Conservation (phyloP, 495 filamentous ascomycete genomes). For the Xylaria grammica region DNA sequence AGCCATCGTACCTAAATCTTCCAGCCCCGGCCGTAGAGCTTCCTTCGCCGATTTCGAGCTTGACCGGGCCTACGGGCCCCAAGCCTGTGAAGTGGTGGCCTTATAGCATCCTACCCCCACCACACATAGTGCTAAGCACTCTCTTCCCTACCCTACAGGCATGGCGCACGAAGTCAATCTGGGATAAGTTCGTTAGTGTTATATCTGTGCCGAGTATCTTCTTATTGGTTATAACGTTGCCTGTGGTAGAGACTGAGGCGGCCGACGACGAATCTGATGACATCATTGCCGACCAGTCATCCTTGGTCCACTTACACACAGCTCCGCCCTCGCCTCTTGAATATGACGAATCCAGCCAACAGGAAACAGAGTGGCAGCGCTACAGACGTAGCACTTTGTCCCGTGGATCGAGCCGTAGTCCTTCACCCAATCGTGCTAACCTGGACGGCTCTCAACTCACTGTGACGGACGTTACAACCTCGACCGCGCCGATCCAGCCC, state of each 20-base stretch:
- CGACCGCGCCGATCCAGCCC: conserved; percentile 11
- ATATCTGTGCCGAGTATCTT: conserved; percentile 89
- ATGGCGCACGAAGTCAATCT: conserved; percentile 76
- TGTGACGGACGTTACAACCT: neutral
- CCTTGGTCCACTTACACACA: conserved; percentile 31
- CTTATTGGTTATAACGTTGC: conserved; percentile 87
- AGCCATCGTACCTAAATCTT: conserved; percentile 40
- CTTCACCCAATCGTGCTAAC: conserved; percentile 30
- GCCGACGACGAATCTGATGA: conserved; percentile 58
- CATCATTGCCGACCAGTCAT: conserved; percentile 38
- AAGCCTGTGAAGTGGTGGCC: conserved; percentile 73
- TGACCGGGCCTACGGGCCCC: conserved; percentile 55
- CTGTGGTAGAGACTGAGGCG: conserved; percentile 73
- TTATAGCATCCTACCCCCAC: conserved; percentile 69
- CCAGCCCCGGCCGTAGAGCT: conserved; percentile 34
- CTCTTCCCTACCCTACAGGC: conserved; percentile 86
- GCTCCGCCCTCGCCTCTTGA: conserved; percentile 40
- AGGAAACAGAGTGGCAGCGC: conserved; percentile 58
- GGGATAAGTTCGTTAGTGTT: conserved; percentile 77
- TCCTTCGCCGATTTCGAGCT: conserved; percentile 30
- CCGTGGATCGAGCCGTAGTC: conserved; percentile 35
- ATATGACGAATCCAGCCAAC: conserved; percentile 29
- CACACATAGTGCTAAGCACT: conserved; percentile 70
- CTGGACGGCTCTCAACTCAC: conserved; percentile 5
- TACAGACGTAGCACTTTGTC: conserved; percentile 53